Base-by-base conservation (phyloP, 108 stramenopile genomes). In the Pseudonitzschia pungens region DNA sequence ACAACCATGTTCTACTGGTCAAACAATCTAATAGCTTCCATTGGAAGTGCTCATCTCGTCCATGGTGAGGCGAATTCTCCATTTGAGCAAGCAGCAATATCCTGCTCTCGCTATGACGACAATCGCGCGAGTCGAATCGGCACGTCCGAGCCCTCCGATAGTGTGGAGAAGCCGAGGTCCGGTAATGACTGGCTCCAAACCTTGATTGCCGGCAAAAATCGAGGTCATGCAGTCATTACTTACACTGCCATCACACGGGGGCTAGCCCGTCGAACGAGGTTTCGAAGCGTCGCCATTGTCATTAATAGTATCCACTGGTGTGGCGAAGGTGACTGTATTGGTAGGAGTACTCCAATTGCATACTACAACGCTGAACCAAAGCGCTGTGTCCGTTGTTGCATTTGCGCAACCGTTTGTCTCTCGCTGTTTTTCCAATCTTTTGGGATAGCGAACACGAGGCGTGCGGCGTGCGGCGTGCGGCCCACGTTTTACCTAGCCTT, bases 211-310 rank as follows among this genome's bases (percentile, higher is more conserved):
- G 45, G 7, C 10, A 2, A 4, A 11, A 48, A 11, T 18, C 14
- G 18, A 86, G 90, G 90, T 8, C 45, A 48, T 48, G 14, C 14
- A 1, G 45, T 12, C n/a, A 51, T 51, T 55, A 78, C 77, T 78
- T 57, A 78, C 77, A 71, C 54, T 41, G 58, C 52, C 31, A 66
- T 41, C 28, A 72, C 70, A 57, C 77, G 77, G 36, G 79, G 79
- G 15, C 40, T 69, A 26, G 73, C 79, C 56, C 79, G 73, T 54
- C 52, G 56, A 36, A 66, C 64, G 51, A 80, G 24, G 31, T 45
- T 62, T 54, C 79, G 69, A 80, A 80, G 79, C 70, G 79, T 69
- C 68, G 79, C 79, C 79, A 80, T 80, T 68, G 73, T 74, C 57
- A 45, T 64, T 52, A 24, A 24, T 55, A 20, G 24, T 55, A 55